Evolutionary conservation across 768 basidiomycete genomes (phyloP).

Genomic region (Pulveroboletus frians): DNA sequence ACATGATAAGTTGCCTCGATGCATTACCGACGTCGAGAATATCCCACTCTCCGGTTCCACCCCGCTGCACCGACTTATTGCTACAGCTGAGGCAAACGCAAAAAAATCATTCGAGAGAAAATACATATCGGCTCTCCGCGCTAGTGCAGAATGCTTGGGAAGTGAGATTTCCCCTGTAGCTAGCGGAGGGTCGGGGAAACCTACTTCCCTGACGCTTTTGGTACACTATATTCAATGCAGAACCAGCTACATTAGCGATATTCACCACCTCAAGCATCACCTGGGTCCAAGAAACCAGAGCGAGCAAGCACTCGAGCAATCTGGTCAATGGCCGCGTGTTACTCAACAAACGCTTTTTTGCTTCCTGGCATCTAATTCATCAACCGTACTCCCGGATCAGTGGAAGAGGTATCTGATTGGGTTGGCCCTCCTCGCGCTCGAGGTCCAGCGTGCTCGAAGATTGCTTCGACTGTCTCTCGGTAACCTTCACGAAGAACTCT

Average conservation of each 20-base stretch:
- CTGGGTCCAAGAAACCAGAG: conserved; percentile 11
- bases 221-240: not conserved
- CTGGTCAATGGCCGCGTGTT: conserved; percentile 36
- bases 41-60: no score
- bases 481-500: conserved; percentile 27
- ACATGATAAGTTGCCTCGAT: no score
- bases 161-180: not conserved
- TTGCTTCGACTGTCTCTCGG: conserved; percentile 19
- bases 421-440: conserved; percentile 25
- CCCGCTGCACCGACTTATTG: no score
- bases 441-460: conserved; percentile 34
- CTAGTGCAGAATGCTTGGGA: not conserved
- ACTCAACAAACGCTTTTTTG: conserved; percentile 25
- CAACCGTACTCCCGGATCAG: not conserved
- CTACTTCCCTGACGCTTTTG: not conserved
- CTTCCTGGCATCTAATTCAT: conserved; percentile 22
- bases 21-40: no score
- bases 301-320: conserved; percentile 13
- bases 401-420: conserved; percentile 29
- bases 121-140: not conserved
- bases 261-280: not conserved
- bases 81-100: no score
- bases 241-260: not conserved
- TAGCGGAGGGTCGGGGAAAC: not conserved
- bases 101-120: no score